Percentiles rank a stretch among this genome's conserved stretches.
phyloP scores from a whole-genome alignment of 1,284 basidiomycete species.

The Fomitopsis schrenkii region DNA sequence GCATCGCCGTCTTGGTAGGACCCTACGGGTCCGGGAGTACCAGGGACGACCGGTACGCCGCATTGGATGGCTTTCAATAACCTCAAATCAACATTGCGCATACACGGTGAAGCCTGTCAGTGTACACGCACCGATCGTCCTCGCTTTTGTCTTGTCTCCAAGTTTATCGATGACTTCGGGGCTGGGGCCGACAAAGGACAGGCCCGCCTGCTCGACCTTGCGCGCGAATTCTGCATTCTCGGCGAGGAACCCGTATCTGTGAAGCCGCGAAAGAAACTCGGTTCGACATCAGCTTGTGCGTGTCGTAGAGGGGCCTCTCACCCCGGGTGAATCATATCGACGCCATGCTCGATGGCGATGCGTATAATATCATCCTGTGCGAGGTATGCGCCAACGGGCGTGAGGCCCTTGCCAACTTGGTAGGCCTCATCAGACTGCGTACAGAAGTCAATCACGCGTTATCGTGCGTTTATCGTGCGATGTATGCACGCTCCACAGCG shows the following conservation, averaged over 20 bases:
- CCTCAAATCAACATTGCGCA: not conserved
- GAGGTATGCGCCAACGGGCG: constrained; percentile 96
- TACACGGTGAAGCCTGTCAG: not conserved
- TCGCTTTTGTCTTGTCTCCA: constrained; percentile 98
- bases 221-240: constrained; percentile 96
- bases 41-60: constrained; percentile 95
- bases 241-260: constrained; percentile 94
- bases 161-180: constrained; percentile 97
- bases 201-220: constrained; percentile 95
- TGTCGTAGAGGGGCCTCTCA: constrained; percentile 32
- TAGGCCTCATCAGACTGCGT: constrained; percentile 96
- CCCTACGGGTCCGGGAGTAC: constrained; percentile 91
- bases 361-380: constrained; percentile 97
- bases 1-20: constrained; percentile 79
- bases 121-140: constrained; percentile 62
- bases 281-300: constrained; percentile 15
- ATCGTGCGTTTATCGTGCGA: not conserved
- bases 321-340: constrained; percentile 99
- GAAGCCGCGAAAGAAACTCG: not conserved
- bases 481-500: constrained; percentile 5
- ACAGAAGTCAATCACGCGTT: constrained; percentile 1
- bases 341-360: constrained; percentile 93
- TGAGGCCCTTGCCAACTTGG: constrained; percentile 93
- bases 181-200: constrained; percentile 95
- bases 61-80: constrained; percentile 66